A percentile compares a stretch with the other conserved stretches of the same genome.
phyloP scores from a whole-genome alignment of 148 eudicot species.

The Nyssa sinensis region DNA sequence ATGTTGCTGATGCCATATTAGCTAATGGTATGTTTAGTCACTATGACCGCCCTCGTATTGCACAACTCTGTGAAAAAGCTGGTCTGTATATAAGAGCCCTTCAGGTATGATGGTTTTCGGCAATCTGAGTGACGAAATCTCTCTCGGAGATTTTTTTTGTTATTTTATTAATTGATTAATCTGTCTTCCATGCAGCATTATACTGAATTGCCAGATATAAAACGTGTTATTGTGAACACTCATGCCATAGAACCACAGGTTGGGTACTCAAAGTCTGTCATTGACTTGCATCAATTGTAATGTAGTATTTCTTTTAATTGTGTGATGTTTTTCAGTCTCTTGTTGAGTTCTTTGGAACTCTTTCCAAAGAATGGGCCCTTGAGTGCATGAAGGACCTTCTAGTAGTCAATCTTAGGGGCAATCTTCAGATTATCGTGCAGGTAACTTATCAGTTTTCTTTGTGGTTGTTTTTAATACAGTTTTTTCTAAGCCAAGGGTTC shows the following conservation, averaged over 20 bases:
- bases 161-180: background rate
- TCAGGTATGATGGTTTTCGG: constrained; percentile 47
- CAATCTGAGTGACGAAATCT: no score
- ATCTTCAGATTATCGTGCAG: constrained; percentile 98
- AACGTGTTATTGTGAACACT: constrained; percentile 95
- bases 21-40: constrained; percentile 99
- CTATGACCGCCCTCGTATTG: constrained; percentile 93
- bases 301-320: background rate
- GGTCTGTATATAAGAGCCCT: constrained; percentile 91
- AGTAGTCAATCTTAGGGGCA: constrained; percentile 86
- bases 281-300: no score
- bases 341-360: constrained; percentile 96
- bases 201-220: constrained; percentile 77
- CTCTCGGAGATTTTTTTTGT: no score
- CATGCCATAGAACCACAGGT: constrained; percentile 99
- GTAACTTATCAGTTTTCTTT: constrained; percentile 30
- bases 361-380: constrained; percentile 92
- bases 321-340: constrained; percentile 54
- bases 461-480: background rate
- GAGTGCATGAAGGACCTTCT: constrained; percentile 98
- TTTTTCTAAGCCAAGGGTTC: background rate
- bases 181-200: constrained; percentile 68
- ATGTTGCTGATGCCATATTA: constrained; percentile 97
- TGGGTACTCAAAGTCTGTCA: constrained; percentile 1
- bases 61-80: constrained; percentile 96